Percentiles rank a stretch among this genome's conserved stretches.
Conservation (phyloP, 495 filamentous ascomycete species). For the Amorphotheca resinae region DNA sequence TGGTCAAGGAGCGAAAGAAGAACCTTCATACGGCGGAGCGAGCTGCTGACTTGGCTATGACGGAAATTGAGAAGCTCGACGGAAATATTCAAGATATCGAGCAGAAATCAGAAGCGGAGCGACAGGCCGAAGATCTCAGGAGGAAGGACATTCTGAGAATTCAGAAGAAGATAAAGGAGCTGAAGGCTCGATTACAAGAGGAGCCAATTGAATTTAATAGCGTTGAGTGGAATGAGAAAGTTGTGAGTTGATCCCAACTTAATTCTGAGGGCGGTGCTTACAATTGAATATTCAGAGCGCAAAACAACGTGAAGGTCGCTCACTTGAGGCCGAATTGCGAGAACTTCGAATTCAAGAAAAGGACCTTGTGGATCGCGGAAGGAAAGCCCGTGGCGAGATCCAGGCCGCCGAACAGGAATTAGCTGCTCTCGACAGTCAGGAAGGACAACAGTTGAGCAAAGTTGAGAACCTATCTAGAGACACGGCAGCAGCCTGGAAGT, state of each 20-base stretch:
- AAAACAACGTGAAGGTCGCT: conserved; percentile 32
- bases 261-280: neutral
- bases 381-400: conserved; percentile 13
- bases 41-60: conserved; percentile 35
- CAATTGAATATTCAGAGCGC: conserved; percentile 28
- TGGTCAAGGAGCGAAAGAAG: conserved; percentile 19
- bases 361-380: conserved; percentile 9
- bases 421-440: conserved; percentile 54
- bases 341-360: neutral
- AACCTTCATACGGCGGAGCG: conserved; percentile 37
- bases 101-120: conserved; percentile 45
- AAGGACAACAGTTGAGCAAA: conserved; percentile 59
- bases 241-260: conserved; percentile 29
- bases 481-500: conserved; percentile 58
- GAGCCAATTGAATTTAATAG: conserved; percentile 36
- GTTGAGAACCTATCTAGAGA: conserved; percentile 46
- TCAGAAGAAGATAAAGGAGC: conserved; percentile 29
- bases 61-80: conserved; percentile 39
- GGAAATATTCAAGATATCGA: conserved; percentile 42
- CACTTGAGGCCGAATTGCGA: conserved; percentile 24
- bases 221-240: conserved; percentile 37
- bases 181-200: conserved; percentile 32
- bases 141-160: conserved; percentile 37
- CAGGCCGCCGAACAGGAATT: conserved; percentile 36
- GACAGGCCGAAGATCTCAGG: conserved; percentile 32